These are phyloP conservation scores for Physcomitrellopsis africana DNA, from an alignment of 225 moss, liverwort and hornwort species.

Conservation along the genomic window DNA sequence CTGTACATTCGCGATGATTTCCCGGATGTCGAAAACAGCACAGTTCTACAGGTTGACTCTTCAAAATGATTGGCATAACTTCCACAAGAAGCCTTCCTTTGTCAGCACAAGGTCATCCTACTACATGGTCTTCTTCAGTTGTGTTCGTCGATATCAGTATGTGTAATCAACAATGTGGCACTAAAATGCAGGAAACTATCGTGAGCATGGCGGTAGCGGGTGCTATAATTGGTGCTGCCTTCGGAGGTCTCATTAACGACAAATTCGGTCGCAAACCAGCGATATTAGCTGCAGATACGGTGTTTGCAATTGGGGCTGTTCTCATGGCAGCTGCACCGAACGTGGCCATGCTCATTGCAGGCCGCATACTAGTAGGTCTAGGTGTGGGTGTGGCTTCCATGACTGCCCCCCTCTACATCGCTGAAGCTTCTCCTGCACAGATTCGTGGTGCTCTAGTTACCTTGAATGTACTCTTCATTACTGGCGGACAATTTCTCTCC, in stretches of 20 bases:
- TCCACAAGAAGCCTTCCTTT: too few relatives aligned
- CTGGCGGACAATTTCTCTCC: constrained; percentile 83
- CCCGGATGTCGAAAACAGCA: constrained; percentile 64
- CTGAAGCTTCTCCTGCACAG: constrained; percentile 83
- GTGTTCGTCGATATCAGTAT: too few relatives aligned
- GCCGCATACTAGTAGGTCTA: constrained; percentile 84
- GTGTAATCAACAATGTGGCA: not conserved
- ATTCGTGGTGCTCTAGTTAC: constrained; percentile 86
- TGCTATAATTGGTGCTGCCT: constrained; percentile 76
- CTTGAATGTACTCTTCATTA: constrained; percentile 92
- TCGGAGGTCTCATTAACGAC: constrained; percentile 77
- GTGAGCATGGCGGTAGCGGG: constrained; percentile 95
- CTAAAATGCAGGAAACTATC: constrained; percentile 71
- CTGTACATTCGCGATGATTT: constrained; percentile 98
- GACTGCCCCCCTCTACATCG: constrained; percentile 94
- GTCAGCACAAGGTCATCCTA: too few relatives aligned
- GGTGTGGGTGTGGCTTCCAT: constrained; percentile 97
- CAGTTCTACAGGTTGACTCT: constrained; percentile 65
- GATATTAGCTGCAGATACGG: constrained; percentile 68
- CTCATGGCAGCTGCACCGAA: constrained; percentile 83
- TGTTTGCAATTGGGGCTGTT: constrained; percentile 70
- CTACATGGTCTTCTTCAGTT: too few relatives aligned
- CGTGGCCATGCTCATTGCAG: constrained; percentile 72
- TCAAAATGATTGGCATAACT: not conserved
- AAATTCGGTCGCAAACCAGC: constrained; percentile 69